Evolutionary conservation across 192 early-diverging fungal species (phyloP).

Genomic region (Gryganskiella cystojenkinii): DNA sequence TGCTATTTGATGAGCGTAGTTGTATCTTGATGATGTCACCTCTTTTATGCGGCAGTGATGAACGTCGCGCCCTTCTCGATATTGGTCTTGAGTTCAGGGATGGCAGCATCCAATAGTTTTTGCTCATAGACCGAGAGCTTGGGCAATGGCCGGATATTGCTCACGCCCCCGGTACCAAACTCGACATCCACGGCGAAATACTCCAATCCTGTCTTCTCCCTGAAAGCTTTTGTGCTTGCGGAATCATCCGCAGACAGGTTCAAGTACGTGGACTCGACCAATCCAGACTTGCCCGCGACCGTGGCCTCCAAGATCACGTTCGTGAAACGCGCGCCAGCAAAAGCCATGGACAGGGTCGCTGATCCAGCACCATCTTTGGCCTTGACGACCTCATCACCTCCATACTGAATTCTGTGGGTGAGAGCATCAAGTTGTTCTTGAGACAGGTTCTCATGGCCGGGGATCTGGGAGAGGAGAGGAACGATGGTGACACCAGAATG

Average conservation of each 20-base stretch:
- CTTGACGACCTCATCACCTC: constrained; percentile 99
- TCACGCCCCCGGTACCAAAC: constrained; percentile 86
- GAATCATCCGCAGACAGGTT: constrained; percentile 68
- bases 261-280: constrained; percentile 93
- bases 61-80: constrained; percentile 83
- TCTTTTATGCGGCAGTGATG: constrained; percentile 10
- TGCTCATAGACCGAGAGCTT: constrained; percentile 86
- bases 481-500: constrained; percentile 98
- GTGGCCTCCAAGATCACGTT: constrained; percentile 86
- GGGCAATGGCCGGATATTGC: constrained; percentile 87
- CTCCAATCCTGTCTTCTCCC: constrained; percentile 58
- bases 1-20: no score
- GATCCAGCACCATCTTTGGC: constrained; percentile 97
- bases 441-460: constrained; percentile 71
- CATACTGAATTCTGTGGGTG: constrained; percentile 98
- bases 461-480: constrained; percentile 89
- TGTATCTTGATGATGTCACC: no score
- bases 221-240: constrained; percentile 16
- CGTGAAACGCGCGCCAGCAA: constrained; percentile 91
- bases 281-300: constrained; percentile 79
- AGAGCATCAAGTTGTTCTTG: constrained; percentile 90
- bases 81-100: constrained; percentile 94
- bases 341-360: constrained; percentile 92
- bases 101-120: constrained; percentile 80
- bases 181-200: constrained; percentile 86